phyloP scores from a whole-genome alignment of 371 early-diverging fungal genomes.

The Apophysomyces elegans region DNA sequence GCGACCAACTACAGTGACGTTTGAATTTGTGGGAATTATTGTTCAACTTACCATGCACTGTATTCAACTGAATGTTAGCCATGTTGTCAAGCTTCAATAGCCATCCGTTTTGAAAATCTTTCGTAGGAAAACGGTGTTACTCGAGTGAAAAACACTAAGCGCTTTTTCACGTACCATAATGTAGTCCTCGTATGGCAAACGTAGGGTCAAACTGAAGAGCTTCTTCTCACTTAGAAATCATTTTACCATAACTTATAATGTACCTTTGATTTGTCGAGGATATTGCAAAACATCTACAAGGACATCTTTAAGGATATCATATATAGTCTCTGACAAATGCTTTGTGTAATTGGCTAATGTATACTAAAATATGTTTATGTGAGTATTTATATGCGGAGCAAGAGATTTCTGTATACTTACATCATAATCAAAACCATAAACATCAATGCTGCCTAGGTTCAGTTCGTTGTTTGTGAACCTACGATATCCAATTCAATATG shows the following conservation, averaged over 20 bases:
- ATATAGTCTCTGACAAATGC: conserved; percentile 59
- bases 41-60: conserved; percentile 52
- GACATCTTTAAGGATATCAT: conserved; percentile 58
- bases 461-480: conserved; percentile 58
- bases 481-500: background rate
- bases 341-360: conserved; percentile 67
- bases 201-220: conserved; percentile 60
- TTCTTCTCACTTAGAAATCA: background rate
- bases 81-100: conserved; percentile 70
- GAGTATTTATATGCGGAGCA: background rate
- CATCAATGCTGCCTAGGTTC: conserved; percentile 40
- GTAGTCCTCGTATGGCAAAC: conserved; percentile 70
- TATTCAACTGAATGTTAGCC: conserved; percentile 68
- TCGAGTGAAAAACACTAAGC: background rate
- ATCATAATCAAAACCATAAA: conserved; percentile 60
- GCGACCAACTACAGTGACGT: conserved; percentile 38
- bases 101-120: conserved; percentile 66
- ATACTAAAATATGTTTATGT: conserved; percentile 39
- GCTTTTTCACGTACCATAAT: conserved; percentile 45
- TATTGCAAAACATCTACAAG: conserved; percentile 60
- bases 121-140: background rate
- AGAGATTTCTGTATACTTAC: conserved; percentile 22
- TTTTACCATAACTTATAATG: background rate
- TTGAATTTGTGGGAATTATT: background rate
- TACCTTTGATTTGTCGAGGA: conserved; percentile 53